Percentiles rank a stretch among this genome's conserved stretches.
Evolutionary conservation across 108 stramenopile species (phyloP).

Genomic region (Schizochytrium sp.): DNA sequence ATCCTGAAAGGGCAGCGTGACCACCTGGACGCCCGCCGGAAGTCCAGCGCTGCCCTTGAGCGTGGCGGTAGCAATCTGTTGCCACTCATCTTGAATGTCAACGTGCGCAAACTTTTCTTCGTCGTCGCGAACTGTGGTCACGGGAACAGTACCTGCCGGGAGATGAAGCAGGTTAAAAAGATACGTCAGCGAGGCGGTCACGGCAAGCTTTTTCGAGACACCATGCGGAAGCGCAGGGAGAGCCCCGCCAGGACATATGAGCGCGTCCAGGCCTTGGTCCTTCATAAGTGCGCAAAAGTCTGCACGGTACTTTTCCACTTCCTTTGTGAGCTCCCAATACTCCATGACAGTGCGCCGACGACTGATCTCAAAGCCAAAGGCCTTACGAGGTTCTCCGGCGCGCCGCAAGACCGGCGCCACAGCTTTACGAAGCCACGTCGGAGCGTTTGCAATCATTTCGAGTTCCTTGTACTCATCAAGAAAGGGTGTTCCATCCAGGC

Average conservation of each 20-base stretch:
- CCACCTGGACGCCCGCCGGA: conserved; percentile 40
- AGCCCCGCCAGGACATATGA: conserved; percentile 29
- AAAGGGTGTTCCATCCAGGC: neutral
- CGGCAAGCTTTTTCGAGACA: conserved; percentile 8
- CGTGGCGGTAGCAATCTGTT: conserved; percentile 14
- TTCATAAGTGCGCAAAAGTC: conserved; percentile 4
- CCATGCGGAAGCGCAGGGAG: conserved; percentile 42
- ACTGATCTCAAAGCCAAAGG: neutral
- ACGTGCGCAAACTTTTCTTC: conserved; percentile 30
- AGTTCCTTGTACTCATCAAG: neutral
- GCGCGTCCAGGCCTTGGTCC: conserved; percentile 26
- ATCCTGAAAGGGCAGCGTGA: conserved; percentile 35
- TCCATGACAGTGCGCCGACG: neutral
- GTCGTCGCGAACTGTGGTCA: conserved; percentile 30
- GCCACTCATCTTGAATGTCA: conserved; percentile 18
- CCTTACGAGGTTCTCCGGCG: neutral
- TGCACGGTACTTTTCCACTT: conserved; percentile 32
- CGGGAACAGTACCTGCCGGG: conserved; percentile 45
- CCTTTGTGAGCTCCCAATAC: conserved; percentile 26
- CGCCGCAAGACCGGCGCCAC: neutral
- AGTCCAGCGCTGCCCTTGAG: conserved; percentile 31
- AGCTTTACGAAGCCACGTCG: neutral
- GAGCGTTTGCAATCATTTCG: neutral
- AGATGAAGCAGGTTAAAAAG: conserved; percentile 36
- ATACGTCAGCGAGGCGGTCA: conserved; percentile 28